Evolutionary conservation across 164 flowering plant species (phyloP).

Genomic region (Aristolochia contorta): DNA sequence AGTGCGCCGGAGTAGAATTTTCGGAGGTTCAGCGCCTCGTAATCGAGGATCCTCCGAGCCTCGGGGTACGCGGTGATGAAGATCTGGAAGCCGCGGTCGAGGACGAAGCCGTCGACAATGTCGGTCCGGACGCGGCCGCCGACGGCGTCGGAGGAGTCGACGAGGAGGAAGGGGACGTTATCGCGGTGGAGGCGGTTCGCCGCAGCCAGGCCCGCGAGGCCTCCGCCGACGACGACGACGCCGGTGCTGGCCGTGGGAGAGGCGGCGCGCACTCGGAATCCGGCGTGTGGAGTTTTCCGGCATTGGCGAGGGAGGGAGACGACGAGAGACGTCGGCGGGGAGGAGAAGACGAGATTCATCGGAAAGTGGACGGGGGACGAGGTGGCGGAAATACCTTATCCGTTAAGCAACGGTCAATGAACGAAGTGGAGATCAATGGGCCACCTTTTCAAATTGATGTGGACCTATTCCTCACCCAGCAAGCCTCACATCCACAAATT

Average conservation of each 20-base stretch:
- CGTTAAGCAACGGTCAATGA: not conserved
- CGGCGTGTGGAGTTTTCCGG: not conserved
- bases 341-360: conserved; percentile 5
- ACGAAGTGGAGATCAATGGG: too few relatives aligned
- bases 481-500: too few relatives aligned
- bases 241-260: conserved; percentile 20
- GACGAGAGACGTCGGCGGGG: not conserved
- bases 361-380: not conserved
- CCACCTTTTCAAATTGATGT: too few relatives aligned
- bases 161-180: conserved; percentile 60
- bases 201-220: conserved; percentile 95
- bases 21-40: conserved; percentile 36
- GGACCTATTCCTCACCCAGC: too few relatives aligned
- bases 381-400: conserved; percentile 1
- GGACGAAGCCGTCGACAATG: conserved; percentile 59
- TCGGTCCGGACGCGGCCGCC: conserved; percentile 96
- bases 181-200: conserved; percentile 53
- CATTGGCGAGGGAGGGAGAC: not conserved
- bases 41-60: conserved; percentile 47
- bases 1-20: conserved; percentile 82
- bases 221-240: conserved; percentile 70
- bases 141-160: conserved; percentile 78
- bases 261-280: conserved; percentile 9
- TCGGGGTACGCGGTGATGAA: conserved; percentile 94
- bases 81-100: conserved; percentile 94